These are phyloP conservation scores for Cyanidium caldarium DNA, from an alignment of 23 red algal genomes.

Conservation along the genomic window DNA sequence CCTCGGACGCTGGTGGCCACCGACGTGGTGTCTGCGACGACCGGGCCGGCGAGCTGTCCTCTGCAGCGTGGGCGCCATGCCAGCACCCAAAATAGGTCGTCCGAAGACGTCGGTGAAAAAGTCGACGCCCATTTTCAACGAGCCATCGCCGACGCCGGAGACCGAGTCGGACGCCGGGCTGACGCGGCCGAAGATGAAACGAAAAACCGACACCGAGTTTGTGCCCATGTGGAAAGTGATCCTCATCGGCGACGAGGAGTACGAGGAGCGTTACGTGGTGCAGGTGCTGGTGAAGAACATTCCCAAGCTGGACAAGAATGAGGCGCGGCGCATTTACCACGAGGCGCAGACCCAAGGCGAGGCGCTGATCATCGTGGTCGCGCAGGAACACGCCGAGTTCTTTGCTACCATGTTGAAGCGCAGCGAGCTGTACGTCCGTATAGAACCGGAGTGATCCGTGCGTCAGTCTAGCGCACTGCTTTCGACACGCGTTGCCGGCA, in stretches of 20 bases:
- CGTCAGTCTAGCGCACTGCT: background rate
- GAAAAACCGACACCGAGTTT: slow-evolving; percentile 68
- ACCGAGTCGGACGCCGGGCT: slow-evolving; percentile 43
- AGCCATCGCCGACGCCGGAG: slow-evolving; percentile 22
- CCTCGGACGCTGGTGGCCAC: too few relatives aligned
- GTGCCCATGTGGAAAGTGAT: slow-evolving; percentile 77
- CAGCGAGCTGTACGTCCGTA: slow-evolving; percentile 64
- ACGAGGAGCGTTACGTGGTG: slow-evolving; percentile 71
- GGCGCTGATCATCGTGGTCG: slow-evolving; percentile 61
- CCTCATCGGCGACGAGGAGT: slow-evolving; percentile 92
- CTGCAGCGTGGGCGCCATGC: too few relatives aligned
- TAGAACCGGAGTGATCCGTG: slow-evolving; percentile 78
- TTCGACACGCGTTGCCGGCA: background rate
- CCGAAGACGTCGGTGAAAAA: slow-evolving; percentile 92
- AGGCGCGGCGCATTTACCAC: slow-evolving; percentile 56
- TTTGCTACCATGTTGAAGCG: slow-evolving; percentile 79
- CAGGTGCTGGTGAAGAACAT: slow-evolving; percentile 68
- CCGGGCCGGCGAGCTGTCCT: too few relatives aligned
- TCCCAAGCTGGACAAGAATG: slow-evolving; percentile 61
- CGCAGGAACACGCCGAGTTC: slow-evolving; percentile 96
- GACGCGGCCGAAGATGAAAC: slow-evolving; percentile 44
- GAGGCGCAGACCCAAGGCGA: slow-evolving; percentile 62
- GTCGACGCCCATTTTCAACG: slow-evolving; percentile 15
- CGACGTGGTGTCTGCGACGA: too few relatives aligned
- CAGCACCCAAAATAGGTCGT: slow-evolving; percentile 43